phyloP scores from a whole-genome alignment of 345 rosid species.

The Acer yangbiense region DNA sequence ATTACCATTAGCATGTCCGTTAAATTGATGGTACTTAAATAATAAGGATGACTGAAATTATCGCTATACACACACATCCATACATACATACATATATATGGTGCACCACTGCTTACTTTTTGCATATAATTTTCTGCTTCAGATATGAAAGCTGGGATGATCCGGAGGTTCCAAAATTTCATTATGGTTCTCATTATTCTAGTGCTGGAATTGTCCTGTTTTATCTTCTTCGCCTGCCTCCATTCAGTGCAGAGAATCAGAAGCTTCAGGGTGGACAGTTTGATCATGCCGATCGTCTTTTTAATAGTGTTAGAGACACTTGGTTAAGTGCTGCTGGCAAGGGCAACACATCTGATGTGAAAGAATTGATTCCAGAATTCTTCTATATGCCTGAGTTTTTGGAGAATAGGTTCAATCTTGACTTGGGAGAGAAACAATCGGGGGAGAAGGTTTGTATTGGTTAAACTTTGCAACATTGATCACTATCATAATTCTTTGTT shows the following conservation, averaged over 20 bases:
- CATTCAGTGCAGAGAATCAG: slow-evolving; percentile 96
- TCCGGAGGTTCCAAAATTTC: slow-evolving; percentile 98
- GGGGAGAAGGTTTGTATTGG: slow-evolving; percentile 87
- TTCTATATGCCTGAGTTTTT: slow-evolving; percentile 97
- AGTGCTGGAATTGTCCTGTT: slow-evolving; percentile 99
- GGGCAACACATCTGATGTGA: slow-evolving; percentile 97
- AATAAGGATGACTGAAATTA: background rate
- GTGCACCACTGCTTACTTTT: background rate
- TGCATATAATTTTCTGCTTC: slow-evolving; percentile 30
- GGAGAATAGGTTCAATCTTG: slow-evolving; percentile 79
- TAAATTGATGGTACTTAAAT: background rate
- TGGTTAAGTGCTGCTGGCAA: slow-evolving; percentile 99
- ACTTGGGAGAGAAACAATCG: slow-evolving; percentile 96
- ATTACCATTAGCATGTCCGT: too few species aligned
- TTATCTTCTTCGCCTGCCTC: slow-evolving; percentile 97
- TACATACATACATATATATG: background rate
- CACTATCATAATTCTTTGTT: slow-evolving; percentile 10
- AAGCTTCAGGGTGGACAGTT: slow-evolving; percentile 99
- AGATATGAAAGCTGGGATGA: slow-evolving; percentile 99
- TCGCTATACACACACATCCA: background rate
- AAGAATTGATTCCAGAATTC: slow-evolving; percentile 98
- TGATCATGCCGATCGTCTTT: slow-evolving; percentile 99
- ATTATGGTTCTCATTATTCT: slow-evolving; percentile 99
- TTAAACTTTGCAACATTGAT: slow-evolving; percentile 10
- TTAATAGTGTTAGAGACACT: slow-evolving; percentile 87